phyloP scores from a whole-genome alignment of 2,329 filamentous ascomycete genomes.

The Aspergillus eucalypticola region DNA sequence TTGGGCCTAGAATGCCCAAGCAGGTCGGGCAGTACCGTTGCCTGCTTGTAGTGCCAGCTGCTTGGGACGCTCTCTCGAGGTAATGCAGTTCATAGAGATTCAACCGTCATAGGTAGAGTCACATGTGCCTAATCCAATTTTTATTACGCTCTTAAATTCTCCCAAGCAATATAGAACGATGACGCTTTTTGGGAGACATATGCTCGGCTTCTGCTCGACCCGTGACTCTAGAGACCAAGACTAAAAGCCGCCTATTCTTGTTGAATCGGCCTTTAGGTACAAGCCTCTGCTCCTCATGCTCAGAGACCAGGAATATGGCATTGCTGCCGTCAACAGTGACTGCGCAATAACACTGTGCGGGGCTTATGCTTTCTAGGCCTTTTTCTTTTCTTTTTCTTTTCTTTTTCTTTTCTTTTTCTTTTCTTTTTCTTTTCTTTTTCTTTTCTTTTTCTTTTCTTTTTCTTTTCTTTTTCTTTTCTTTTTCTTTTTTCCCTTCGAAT shows the following conservation, averaged over 20 bases:
- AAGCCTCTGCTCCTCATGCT: slow-evolving; percentile 10
- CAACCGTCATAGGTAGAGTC: background rate
- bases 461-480: too few relatives aligned
- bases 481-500: background rate
- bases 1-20: too few relatives aligned
- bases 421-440: background rate
- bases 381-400: background rate
- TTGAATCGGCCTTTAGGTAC: slow-evolving; percentile 6
- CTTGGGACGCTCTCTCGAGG: background rate
- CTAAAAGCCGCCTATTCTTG: background rate
- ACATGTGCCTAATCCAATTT: background rate
- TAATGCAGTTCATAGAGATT: background rate
- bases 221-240: too few relatives aligned
- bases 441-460: background rate
- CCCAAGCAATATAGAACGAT: background rate
- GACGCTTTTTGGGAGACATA: background rate
- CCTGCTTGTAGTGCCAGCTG: background rate
- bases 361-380: background rate
- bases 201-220: background rate
- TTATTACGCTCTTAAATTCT: background rate
- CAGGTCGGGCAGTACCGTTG: too few relatives aligned
- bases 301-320: slow-evolving; percentile 8
- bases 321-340: background rate
- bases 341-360: background rate
- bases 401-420: background rate